Conservation (phyloP, 2,329 filamentous ascomycete species). For the Nannizziopsis arthrosporioides region DNA sequence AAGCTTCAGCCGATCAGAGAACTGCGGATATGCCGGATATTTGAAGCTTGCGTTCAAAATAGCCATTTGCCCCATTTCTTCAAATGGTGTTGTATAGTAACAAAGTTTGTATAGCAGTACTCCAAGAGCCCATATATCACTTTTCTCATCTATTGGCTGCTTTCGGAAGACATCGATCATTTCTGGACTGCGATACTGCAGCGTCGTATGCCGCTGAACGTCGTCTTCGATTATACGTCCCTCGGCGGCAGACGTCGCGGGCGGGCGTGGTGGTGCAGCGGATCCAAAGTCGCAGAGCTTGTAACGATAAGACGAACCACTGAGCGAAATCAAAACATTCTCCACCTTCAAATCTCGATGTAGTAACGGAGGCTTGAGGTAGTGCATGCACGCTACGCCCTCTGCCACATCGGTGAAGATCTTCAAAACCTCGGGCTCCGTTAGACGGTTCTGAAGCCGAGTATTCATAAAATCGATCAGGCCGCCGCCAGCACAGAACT, state of each 20-base stretch:
- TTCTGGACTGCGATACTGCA: slow-evolving; percentile 95
- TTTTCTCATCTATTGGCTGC: slow-evolving; percentile 95
- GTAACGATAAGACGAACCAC: slow-evolving; percentile 59
- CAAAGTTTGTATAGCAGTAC: slow-evolving; percentile 95
- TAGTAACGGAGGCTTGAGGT: slow-evolving; percentile 82
- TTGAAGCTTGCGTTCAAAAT: slow-evolving; percentile 93
- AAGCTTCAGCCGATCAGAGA: slow-evolving; percentile 80
- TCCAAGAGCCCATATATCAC: slow-evolving; percentile 93
- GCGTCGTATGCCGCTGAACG: slow-evolving; percentile 88
- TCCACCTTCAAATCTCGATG: slow-evolving; percentile 96
- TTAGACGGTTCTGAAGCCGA: slow-evolving; percentile 84
- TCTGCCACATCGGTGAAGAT: slow-evolving; percentile 95
- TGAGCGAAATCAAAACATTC: slow-evolving; percentile 78
- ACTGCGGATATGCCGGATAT: slow-evolving; percentile 75
- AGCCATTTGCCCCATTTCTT: slow-evolving; percentile 93
- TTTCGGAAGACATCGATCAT: slow-evolving; percentile 98
- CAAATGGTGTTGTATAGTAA: slow-evolving; percentile 98
- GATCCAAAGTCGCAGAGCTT: slow-evolving; percentile 98
- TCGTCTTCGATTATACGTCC: slow-evolving; percentile 92
- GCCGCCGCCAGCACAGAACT: slow-evolving; percentile 87
- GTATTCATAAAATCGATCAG: slow-evolving; percentile 99
- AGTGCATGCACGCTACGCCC: slow-evolving; percentile 97
- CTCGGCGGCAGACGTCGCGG: slow-evolving; percentile 75
- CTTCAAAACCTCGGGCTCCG: slow-evolving; percentile 91
- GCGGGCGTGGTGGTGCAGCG: slow-evolving; percentile 68